Evolutionary conservation across 2,329 filamentous ascomycete species (phyloP).

Genomic region (Phialophora expanda): DNA sequence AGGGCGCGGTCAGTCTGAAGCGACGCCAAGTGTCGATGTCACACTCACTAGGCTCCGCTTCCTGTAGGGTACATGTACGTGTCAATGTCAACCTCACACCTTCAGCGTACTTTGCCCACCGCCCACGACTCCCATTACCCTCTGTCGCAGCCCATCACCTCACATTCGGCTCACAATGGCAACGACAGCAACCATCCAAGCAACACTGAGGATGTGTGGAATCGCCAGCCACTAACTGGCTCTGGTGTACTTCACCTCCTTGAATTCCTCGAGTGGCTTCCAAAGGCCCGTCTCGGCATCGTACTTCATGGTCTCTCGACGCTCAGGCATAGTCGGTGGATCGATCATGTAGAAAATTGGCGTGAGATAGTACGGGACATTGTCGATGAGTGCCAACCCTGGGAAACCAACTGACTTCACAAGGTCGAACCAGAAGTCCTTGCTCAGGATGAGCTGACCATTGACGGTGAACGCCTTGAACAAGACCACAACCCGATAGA

Average conservation of each 20-base stretch:
- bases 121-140: neutral
- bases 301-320: slow-evolving; percentile 29
- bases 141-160: slow-evolving; percentile 1
- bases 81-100: neutral
- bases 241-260: slow-evolving; percentile 25
- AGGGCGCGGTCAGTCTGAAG: slow-evolving; percentile 4
- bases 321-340: slow-evolving; percentile 33
- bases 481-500: slow-evolving; percentile 4
- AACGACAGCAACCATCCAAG: slow-evolving; percentile 19
- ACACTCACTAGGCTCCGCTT: slow-evolving; percentile 10
- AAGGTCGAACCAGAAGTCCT: slow-evolving; percentile 26
- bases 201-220: slow-evolving; percentile 22
- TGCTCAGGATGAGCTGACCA: slow-evolving; percentile 7
- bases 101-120: neutral
- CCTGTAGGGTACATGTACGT: neutral
- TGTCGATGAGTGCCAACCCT: slow-evolving; percentile 27
- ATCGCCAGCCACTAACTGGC: slow-evolving; percentile 33
- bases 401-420: slow-evolving; percentile 29
- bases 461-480: slow-evolving; percentile 5
- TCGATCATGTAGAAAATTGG: slow-evolving; percentile 33
- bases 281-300: slow-evolving; percentile 22
- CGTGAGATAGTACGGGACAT: slow-evolving; percentile 27
- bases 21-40: slow-evolving; percentile 14
- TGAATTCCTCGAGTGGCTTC: slow-evolving; percentile 20
- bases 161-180: slow-evolving; percentile 4